Evolutionary conservation across 306 rosid genomes (phyloP).

Genomic region (Vigna nakashimae): DNA sequence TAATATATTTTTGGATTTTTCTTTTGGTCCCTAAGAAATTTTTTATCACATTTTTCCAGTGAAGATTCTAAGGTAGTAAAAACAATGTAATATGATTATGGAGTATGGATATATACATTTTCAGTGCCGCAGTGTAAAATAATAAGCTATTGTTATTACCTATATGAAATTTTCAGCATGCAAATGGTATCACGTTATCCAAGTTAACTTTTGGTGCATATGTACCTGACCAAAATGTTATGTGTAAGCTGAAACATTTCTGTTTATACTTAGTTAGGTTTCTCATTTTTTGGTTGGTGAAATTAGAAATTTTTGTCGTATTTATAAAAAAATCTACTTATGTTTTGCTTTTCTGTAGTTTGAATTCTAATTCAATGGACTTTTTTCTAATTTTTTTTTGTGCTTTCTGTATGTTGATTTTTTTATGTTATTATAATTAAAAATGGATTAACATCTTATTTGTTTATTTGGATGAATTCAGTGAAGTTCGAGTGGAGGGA

Average conservation of each 20-base stretch:
- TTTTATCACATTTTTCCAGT: too few species aligned
- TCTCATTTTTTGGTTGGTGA: constrained; percentile 29
- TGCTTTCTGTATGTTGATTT: not conserved
- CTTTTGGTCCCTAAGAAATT: too few species aligned
- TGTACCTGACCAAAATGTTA: not conserved
- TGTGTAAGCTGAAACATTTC: constrained; percentile 17
- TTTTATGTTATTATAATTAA: not conserved
- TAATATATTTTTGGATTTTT: too few species aligned
- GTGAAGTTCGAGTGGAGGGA: constrained; percentile 99
- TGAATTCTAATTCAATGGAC: not conserved
- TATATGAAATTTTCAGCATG: constrained; percentile 30
- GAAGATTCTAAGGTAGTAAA: too few species aligned
- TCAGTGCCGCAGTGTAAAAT: constrained; percentile 9
- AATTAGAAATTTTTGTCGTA: constrained; percentile 13
- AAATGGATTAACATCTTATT: constrained; percentile 34
- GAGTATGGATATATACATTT: constrained; percentile 3
- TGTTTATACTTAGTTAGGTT: constrained; percentile 21
- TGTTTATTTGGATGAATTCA: constrained; percentile 56
- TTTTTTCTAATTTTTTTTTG: not conserved
- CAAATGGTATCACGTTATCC: constrained; percentile 16
- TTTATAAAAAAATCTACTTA: not conserved
- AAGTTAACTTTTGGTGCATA: not conserved
- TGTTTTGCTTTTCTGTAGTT: not conserved
- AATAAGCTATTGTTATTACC: constrained; percentile 22
- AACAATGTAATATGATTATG: constrained; percentile 4